Conservation (phyloP, 1,139 yeast genomes). For the Scheffersomyces quercinus region DNA sequence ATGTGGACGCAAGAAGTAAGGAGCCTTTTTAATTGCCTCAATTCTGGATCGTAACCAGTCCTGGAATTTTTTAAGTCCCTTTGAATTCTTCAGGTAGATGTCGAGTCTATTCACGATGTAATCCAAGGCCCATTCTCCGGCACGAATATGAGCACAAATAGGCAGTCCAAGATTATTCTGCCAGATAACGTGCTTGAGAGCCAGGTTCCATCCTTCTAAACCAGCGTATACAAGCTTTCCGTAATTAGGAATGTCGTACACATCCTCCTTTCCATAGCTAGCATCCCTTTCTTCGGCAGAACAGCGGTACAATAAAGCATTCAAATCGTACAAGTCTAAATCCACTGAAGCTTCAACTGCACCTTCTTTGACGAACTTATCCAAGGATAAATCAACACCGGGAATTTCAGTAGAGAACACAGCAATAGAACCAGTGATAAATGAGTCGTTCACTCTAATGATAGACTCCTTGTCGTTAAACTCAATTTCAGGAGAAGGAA, state of each 20-base stretch:
- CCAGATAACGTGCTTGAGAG: conserved; percentile 61
- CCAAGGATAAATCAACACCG: conserved; percentile 52
- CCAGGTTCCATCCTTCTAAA: conserved; percentile 87
- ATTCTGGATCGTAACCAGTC: conserved; percentile 72
- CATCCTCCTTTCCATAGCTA: conserved; percentile 69
- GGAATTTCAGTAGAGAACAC: conserved; percentile 75
- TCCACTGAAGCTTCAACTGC: conserved; percentile 70
- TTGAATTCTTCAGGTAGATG: conserved; percentile 48
- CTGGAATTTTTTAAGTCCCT: conserved; percentile 52
- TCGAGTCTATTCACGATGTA: conserved; percentile 64
- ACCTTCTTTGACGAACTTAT: conserved; percentile 65
- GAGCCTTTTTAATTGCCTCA: conserved; percentile 64
- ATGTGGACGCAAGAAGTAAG: conserved; percentile 81
- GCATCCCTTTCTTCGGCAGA: conserved; percentile 88
- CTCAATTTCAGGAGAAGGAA: conserved; percentile 52
- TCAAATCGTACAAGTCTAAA: conserved; percentile 67
- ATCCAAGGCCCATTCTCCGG: conserved; percentile 90
- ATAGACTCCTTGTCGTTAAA: conserved; percentile 46
- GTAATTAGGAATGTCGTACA: conserved; percentile 68
- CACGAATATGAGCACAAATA: conserved; percentile 73
- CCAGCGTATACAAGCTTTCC: conserved; percentile 87
- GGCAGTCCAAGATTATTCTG: conserved; percentile 83
- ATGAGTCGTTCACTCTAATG: conserved; percentile 56
- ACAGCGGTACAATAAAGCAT: conserved; percentile 72
- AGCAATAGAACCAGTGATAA: conserved; percentile 91